Percentiles rank a stretch among this genome's conserved stretches.
phyloP scores from a whole-genome alignment of 805 yeast species.

The Pichia californica region DNA sequence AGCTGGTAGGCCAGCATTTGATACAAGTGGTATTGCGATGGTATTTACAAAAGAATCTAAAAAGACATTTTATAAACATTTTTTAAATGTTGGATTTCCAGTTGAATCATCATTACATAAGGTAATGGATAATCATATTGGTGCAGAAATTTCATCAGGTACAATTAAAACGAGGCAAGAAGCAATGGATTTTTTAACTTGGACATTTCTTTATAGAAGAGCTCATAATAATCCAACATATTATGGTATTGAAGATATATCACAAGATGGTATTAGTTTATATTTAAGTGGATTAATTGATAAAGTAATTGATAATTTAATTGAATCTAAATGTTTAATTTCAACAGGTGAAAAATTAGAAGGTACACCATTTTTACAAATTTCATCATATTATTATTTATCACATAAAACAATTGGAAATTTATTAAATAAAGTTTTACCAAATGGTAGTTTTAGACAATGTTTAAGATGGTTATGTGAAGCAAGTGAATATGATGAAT shows the following conservation, averaged over 20 bases:
- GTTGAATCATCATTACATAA: conserved; percentile 76
- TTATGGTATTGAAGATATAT: conserved; percentile 61
- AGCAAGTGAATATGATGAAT: conserved; percentile 74
- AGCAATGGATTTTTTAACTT: conserved; percentile 67
- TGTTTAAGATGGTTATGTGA: conserved; percentile 56
- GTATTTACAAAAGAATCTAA: conserved; percentile 72
- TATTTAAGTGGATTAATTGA: conserved; percentile 65
- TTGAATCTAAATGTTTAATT: conserved; percentile 65
- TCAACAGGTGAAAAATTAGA: conserved; percentile 42
- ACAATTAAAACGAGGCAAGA: conserved; percentile 58
- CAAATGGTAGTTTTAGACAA: conserved; percentile 45
- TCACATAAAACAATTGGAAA: conserved; percentile 84
- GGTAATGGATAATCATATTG: conserved; percentile 71
- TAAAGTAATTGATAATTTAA: conserved; percentile 55
- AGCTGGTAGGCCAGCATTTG: conserved; percentile 79
- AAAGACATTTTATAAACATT: conserved; percentile 70
- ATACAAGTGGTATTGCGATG: conserved; percentile 70
- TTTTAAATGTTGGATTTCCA: conserved; percentile 73
- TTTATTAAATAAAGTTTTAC: conserved; percentile 47
- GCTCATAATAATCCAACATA: conserved; percentile 74
- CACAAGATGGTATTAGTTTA: conserved; percentile 48
- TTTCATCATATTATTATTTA: conserved; percentile 86
- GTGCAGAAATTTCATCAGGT: conserved; percentile 73
- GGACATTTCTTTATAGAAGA: conserved; percentile 71
- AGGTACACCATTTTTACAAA: conserved; percentile 77